Evolutionary conservation across 1,139 yeast genomes (phyloP), one percentile per base, ranked within the genome.

Genomic region (Zhuliangozyma parablackwelliae): DNA sequence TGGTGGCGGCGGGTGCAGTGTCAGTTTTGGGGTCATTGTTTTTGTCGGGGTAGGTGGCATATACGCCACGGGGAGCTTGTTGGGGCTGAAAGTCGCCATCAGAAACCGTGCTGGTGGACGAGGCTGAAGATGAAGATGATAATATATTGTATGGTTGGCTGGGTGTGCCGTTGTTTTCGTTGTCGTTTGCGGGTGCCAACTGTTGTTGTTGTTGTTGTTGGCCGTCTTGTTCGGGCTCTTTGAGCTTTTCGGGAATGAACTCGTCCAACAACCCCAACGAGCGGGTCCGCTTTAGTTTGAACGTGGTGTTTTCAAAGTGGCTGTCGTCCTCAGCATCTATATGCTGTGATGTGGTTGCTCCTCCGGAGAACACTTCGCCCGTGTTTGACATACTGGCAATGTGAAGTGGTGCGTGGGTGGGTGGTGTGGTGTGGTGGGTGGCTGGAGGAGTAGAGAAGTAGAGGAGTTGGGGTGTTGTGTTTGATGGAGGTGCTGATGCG

Each of bases 231-330:
- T 16, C 16, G 16, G 16, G 16, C 16, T 42, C 41, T 21, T 41
- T 36, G 10, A 39, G 40, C 32, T 44, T 39, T 6, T 52, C 56
- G 13, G 68, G 77, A 34, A 82, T 79, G 51, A 75, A 83, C 48
- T 81, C 86, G 53, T 85, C 95, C 48, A 88, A 66, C 20, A 86
- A 59, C 1, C 96, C 96, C 72, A 87, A 70, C 7, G 95, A 84
- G 51, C 94, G 73, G 25, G 96, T 88, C 53, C 96, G 67, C 53
- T 87, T 88, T 53, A 88, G 65, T 50, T 81, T 81, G 58, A 84
- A 88, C 3, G 94, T 76, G 10, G 88, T 76, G 44, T 75, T 77
- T 43, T 79, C 74, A 53, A 87, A 87, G 53, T 83, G 85, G 40
- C 75, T 79, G 41, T 82, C 88, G 57, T 80, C 81, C 35, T 74